Evolutionary conservation across 1,139 yeast genomes (phyloP), one percentile per base, ranked within the genome.

Genomic region (Yamadazyma songkhlaensis): DNA sequence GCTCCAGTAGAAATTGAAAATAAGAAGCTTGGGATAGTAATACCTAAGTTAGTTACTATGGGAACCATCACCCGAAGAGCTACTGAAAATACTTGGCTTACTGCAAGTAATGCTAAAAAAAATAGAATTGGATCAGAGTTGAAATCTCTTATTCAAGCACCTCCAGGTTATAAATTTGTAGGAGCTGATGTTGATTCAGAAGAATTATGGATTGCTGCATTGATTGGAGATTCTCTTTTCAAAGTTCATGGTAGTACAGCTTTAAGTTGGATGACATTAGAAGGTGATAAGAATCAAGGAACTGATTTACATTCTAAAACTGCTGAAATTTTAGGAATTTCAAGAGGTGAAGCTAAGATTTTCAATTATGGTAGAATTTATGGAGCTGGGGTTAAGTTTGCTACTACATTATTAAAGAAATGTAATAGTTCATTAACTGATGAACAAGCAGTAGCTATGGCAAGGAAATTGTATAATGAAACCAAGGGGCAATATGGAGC

Each of bases 131-230:
- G 99, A 0, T 89, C 97, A 1, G 99, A 94, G 55, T 68, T 92
- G 43, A 94, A 94, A 59, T 80, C 97, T 0, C 79, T 88, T 67
- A 68, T 94, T 6, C 69, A 74, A 43, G 97, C 97, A 0, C 99
- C 99, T 0, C 65, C 75, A 3, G 97, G 97, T 0, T 92, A 89
- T 56, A 78, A 79, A 32, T 85, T 94, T 63, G 96, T 94, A 9
- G 99, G 98, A 6, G 99, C 99, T 1, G 96, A 94, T 67, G 99
- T 94, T 4, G 99, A 94, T 60, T 87, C 96, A 29, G 98, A 94
- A 57, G 99, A 94, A 55, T 70, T 94, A 35, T 94, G 99, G 99
- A 92, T 94, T 49, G 98, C 98, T 0, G 85, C 97, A 21, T 67
- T 94, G 28, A 81, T 92, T 34, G 97, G 98, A 2, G 99, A 94